phyloP scores from a whole-genome alignment of 768 basidiomycete genomes.

The Piloderma croceum region DNA sequence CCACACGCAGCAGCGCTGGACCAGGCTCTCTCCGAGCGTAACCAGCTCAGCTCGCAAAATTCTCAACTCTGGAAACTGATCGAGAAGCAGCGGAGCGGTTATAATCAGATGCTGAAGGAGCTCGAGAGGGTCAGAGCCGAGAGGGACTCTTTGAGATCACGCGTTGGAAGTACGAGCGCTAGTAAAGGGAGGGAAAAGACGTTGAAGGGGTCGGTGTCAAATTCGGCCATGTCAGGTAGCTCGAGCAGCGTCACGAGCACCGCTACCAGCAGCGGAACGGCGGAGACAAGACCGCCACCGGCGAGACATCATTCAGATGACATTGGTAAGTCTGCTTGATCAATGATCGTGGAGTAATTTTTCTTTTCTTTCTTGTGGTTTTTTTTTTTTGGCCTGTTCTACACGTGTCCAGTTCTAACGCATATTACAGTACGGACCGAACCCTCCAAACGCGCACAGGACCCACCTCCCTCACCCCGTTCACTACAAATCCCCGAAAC shows the following conservation, averaged over 20 bases:
- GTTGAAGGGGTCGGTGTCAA: conserved; percentile 25
- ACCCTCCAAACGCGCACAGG: too few species aligned
- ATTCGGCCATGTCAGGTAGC: conserved; percentile 16
- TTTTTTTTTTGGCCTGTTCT: too few species aligned
- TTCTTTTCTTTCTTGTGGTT: too few species aligned
- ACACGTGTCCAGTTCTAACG: too few species aligned
- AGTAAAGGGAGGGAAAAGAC: too few species aligned
- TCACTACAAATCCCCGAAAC: too few species aligned
- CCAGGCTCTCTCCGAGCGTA: conserved; percentile 73
- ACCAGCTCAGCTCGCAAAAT: conserved; percentile 76
- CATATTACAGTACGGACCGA: too few species aligned
- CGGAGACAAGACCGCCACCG: conserved; percentile 19
- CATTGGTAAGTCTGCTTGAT: too few species aligned
- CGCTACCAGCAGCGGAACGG: conserved; percentile 6
- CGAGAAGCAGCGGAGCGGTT: conserved; percentile 84
- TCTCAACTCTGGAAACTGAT: conserved; percentile 92
- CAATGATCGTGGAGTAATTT: too few species aligned
- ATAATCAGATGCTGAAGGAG: conserved; percentile 76
- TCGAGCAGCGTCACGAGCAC: neutral
- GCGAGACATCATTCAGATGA: conserved; percentile 36
- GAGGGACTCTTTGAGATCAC: conserved; percentile 55
- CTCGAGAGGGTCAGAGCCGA: conserved; percentile 79
- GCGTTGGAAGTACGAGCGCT: conserved; percentile 3
- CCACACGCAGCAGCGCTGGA: conserved; percentile 63
- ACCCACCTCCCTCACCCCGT: too few species aligned